These are phyloP conservation scores for Isochrysis galbana DNA, from an alignment of 78 protist genomes.

Conservation along the genomic window DNA sequence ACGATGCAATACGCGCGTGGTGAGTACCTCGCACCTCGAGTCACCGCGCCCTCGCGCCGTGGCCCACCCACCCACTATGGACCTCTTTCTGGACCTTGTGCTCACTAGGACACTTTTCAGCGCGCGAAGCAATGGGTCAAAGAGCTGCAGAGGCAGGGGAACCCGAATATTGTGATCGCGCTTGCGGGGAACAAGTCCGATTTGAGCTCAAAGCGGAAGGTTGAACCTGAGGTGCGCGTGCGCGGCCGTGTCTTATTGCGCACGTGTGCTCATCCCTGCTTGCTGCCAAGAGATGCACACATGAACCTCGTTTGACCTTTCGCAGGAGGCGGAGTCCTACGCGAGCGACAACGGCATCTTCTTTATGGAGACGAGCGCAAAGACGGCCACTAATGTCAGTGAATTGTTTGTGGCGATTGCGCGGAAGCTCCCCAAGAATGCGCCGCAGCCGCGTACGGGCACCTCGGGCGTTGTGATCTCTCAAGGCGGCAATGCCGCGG, in stretches of 20 bases:
- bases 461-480: neutral
- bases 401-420: constrained; percentile 83
- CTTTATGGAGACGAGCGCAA: constrained; percentile 94
- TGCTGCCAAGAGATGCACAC: too few species aligned
- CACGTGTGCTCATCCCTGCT: too few species aligned
- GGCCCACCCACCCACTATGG: too few species aligned
- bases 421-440: constrained; percentile 17
- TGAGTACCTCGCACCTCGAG: too few species aligned
- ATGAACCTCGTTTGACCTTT: too few species aligned
- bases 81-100: too few species aligned
- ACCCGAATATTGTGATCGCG: constrained; percentile 90
- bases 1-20: too few species aligned
- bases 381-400: constrained; percentile 84
- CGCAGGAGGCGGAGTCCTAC: constrained; percentile 50
- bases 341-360: constrained; percentile 60
- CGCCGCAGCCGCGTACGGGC: constrained; percentile 10
- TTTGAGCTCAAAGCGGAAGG: constrained; percentile 76
- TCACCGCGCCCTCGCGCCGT: too few species aligned
- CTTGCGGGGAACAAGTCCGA: constrained; percentile 98
- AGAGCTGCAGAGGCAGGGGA: constrained; percentile 95
- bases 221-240: constrained; percentile 44
- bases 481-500: neutral
- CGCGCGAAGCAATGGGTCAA: constrained; percentile 94
- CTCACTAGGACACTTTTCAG: constrained; percentile 59
- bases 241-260: too few species aligned